Percentiles rank a stretch among this genome's conserved stretches.
Conservation (phyloP, 129 eudicot species). For the Lactuca sativa region DNA sequence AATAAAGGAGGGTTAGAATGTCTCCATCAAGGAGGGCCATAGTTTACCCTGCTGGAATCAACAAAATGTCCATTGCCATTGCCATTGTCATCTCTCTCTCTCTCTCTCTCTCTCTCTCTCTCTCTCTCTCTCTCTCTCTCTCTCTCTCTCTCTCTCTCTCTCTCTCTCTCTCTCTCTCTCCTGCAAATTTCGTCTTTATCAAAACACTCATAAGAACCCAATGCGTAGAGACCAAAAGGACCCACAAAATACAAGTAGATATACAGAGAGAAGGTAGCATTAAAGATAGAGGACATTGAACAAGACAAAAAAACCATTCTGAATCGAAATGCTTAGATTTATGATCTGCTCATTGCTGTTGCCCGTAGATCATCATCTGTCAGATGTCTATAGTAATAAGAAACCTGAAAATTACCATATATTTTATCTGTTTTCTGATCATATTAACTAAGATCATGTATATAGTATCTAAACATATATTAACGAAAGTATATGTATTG, state of each 20-base stretch:
- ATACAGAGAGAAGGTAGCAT: conserved; percentile 22
- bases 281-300: conserved; percentile 33
- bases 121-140: not conserved
- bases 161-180: conserved; percentile 15
- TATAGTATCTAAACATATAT: not conserved
- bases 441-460: not conserved
- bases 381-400: not conserved
- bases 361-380: not conserved
- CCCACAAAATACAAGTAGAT: conserved; percentile 36
- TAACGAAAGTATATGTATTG: not conserved
- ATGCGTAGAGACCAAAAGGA: conserved; percentile 27
- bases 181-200: conserved; percentile 30
- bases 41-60: conserved; percentile 20
- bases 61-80: conserved; percentile 24
- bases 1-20: conserved; percentile 15
- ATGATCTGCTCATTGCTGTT: conserved; percentile 8
- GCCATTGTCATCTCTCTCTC: conserved; percentile 18
- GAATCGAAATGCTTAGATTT: conserved; percentile 27
- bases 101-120: not conserved
- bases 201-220: conserved; percentile 22
- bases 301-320: conserved; percentile 41
- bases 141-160: conserved; percentile 14
- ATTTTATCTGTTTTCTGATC: not conserved
- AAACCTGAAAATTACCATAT: not conserved
- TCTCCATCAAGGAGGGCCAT: conserved; percentile 27